These are phyloP conservation scores for Saccharomyces hybrid DNA, from an alignment of 1,139 yeast species.

Conservation along the genomic window DNA sequence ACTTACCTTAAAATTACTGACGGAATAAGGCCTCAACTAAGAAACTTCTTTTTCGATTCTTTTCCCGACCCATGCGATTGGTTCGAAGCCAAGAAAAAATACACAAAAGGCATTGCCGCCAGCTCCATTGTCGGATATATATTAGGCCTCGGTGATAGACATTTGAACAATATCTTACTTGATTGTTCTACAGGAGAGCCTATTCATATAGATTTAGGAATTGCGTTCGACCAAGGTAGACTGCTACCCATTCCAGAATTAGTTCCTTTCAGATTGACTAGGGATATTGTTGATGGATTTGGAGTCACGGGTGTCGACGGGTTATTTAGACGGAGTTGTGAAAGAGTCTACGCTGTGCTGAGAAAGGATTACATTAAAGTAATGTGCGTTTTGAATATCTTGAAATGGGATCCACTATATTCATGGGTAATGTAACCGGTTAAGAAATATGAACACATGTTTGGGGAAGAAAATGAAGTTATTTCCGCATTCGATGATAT, in stretches of 20 bases:
- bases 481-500: constrained; percentile 8
- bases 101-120: constrained; percentile 76
- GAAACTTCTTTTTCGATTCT: constrained; percentile 62
- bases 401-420: constrained; percentile 88
- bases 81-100: constrained; percentile 58
- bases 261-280: constrained; percentile 84
- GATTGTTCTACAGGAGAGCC: constrained; percentile 85
- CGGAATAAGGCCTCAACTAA: constrained; percentile 58
- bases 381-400: constrained; percentile 72
- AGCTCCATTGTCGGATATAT: constrained; percentile 82
- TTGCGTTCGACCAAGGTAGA: constrained; percentile 91
- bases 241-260: constrained; percentile 80
- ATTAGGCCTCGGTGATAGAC: constrained; percentile 92
- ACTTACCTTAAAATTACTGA: constrained; percentile 45
- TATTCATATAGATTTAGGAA: constrained; percentile 91
- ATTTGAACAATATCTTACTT: constrained; percentile 80
- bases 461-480: constrained; percentile 20
- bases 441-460: constrained; percentile 39
- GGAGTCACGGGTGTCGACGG: constrained; percentile 83
- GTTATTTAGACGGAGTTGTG: constrained; percentile 62
- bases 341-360: constrained; percentile 62
- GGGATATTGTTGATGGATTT: constrained; percentile 89
- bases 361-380: constrained; percentile 63
- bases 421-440: constrained; percentile 81
- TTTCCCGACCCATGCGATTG: constrained; percentile 63